Conservation (phyloP, 202 grass and related monocot species). For the Alloteropsis angusta region DNA sequence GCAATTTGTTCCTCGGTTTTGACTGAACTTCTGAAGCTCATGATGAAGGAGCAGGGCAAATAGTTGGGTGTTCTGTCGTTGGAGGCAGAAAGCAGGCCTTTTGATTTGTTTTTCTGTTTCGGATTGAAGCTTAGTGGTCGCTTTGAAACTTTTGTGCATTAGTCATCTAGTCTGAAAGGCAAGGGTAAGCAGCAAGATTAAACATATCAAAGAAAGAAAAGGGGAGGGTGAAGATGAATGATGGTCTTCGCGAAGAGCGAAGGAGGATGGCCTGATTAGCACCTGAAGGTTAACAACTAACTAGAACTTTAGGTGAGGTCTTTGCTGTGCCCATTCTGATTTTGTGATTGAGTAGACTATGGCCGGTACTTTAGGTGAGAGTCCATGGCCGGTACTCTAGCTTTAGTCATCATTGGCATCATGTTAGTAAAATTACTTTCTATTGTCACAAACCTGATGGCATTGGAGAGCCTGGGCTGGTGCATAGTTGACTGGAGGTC, state of each 20-base stretch:
- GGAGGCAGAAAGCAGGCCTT: not conserved
- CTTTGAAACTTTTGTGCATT: too few relatives aligned
- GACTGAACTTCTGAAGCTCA: not conserved
- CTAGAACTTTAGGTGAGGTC: not conserved
- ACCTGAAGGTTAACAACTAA: not conserved
- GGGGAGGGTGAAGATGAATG: not conserved
- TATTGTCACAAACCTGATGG: too few relatives aligned
- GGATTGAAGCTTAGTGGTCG: not conserved
- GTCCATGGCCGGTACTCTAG: too few relatives aligned
- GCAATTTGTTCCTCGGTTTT: not conserved
- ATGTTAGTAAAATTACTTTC: not conserved
- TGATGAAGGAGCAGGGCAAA: not conserved
- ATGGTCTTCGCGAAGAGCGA: not conserved
- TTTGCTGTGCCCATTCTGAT: not conserved
- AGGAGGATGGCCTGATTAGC: not conserved
- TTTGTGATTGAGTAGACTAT: not conserved
- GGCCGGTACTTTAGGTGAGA: too few relatives aligned
- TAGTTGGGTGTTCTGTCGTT: not conserved
- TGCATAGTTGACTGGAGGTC: slow-evolving; percentile 79
- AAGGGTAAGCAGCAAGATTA: not conserved
- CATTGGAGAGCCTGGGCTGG: not conserved
- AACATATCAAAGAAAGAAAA: too few relatives aligned
- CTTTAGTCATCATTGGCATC: not conserved
- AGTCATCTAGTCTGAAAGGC: not conserved
- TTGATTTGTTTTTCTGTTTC: not conserved